Percentiles rank a stretch among this genome's conserved stretches.
Evolutionary conservation across 495 filamentous ascomycete species (phyloP).

Genomic region (Xylaria longipes): DNA sequence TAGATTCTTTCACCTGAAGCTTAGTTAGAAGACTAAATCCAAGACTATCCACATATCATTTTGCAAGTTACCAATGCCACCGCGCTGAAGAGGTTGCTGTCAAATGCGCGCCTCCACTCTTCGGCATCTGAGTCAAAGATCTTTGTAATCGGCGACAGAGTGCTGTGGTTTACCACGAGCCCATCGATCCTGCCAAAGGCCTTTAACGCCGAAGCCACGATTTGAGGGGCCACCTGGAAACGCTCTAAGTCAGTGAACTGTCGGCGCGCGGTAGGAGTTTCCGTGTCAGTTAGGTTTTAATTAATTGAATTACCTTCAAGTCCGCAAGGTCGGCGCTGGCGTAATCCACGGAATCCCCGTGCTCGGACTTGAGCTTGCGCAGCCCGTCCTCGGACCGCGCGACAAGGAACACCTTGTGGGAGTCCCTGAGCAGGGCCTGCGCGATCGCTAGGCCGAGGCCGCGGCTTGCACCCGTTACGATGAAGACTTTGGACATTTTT

Average conservation of each 20-base stretch:
- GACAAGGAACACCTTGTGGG: conserved; percentile 75
- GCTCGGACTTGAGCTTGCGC: conserved; percentile 67
- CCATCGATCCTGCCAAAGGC: conserved; percentile 78
- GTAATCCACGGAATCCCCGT: conserved; percentile 70
- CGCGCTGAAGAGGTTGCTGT: conserved; percentile 83
- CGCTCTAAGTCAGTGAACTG: not conserved
- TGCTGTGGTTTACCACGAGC: conserved; percentile 87
- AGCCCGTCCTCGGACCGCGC: conserved; percentile 74
- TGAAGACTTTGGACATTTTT: conserved; percentile 59
- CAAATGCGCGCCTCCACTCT: conserved; percentile 78
- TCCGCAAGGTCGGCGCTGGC: conserved; percentile 80
- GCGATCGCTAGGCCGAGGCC: conserved; percentile 86
- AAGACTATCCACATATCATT: not conserved
- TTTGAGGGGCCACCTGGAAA: conserved; percentile 60
- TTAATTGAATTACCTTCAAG: conserved; percentile 52
- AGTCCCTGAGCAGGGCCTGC: conserved; percentile 68
- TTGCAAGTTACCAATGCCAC: conserved; percentile 71
- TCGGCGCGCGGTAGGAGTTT: conserved; percentile 14
- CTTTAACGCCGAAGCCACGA: conserved; percentile 66
- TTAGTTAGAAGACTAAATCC: conserved; percentile 29
- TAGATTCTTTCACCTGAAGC: conserved; percentile 70
- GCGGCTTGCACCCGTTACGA: conserved; percentile 74
- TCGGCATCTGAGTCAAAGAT: conserved; percentile 67
- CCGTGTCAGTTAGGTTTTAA: too few species aligned
- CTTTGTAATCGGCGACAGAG: conserved; percentile 76